Evolutionary conservation across 805 yeast genomes (phyloP), one percentile per base, ranked within the genome.

Genomic region (Lipomyces kockii): DNA sequence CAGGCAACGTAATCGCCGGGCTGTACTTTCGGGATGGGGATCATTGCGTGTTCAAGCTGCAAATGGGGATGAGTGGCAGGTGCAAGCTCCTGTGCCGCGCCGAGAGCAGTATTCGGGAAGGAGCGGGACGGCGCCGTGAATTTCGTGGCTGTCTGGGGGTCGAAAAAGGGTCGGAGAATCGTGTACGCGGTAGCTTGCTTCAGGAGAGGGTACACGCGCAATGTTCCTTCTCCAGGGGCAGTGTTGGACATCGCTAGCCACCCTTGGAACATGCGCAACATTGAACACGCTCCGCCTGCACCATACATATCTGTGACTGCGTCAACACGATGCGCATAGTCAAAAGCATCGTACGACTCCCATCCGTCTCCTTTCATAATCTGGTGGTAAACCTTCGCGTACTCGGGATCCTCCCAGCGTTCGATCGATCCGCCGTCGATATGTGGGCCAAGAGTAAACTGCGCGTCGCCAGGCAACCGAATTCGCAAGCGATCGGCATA

Each of bases 401-500:
- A 83, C 29, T 73, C 76, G 14, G 63, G 69, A 71, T 83, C 84
- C 70, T 82, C 84, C 85, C 85, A 83, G 59, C 85, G 71, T 69
- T 82, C 84, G 49, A 82, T 72, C 1, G 82, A 77, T 14, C 83
- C 80, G n/a, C 81, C 76, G 67, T 82, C 84, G n/a, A 77, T 72
- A 62, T 82, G 84, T 27, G 81, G 78, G 37, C 79, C 80, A 53
- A 82, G 75, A 3, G 81, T 64, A 35, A 74, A 70, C 43, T 51
- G 39, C 25, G 66, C 69, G 37, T 75, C 77, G 7, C 84, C 84
- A 0, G 84, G 82, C 11, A 74, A 73, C 56, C 84, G 74, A 55
- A 82, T 79, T 61, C 84, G 74, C 46, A 81, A 73, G 25, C 83
- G 72, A 71, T 82, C 84, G n/a, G 82, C 83, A 69, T 82, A 82